Evolutionary conservation across 345 rosid genomes (phyloP), one percentile per base, ranked within the genome.

Genomic region (Euphorbia peplus): DNA sequence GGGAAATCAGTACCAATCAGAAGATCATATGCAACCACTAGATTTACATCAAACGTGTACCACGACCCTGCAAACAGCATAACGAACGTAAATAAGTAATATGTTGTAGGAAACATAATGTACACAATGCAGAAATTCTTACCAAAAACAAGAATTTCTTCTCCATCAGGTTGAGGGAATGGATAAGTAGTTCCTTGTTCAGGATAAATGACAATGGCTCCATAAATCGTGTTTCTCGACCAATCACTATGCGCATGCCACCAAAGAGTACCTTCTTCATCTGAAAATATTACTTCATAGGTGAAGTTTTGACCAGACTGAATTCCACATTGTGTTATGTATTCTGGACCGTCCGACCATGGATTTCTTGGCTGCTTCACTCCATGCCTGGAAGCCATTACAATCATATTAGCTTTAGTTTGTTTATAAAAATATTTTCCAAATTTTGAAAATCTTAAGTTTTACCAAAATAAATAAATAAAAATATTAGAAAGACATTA

Each of bases 341-440:
- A 82, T 70, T 83, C 93, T 3, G 96, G 96, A 15, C 97, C 97
- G 67, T 91, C 97, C 0, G 90, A 95, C 97, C 97, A 91, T 39
- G 97, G 97, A 72, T 91, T 89, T 35, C 93, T 69, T n/a, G 76
- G 66, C 54, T 86, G 91, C 68, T 72, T 79, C 60, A 91, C 8
- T 26, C 97, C 97, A 68, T 91, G 96, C 93, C 64, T 69, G 30
- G 15, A 19, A 39, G 8, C 58, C 0, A 54, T n/a, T 19, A 52
- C 19, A 1, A 50, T 1, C 19, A 16, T 50, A 11, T 50, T n/a
- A n/a, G n/a, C n/a, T n/a, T n/a, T n/a, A n/a, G n/a, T n/a, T n/a
- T n/a, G n/a, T n/a, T n/a, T n/a, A n/a, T n/a, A n/a, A n/a, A n/a
- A n/a, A n/a, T n/a, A n/a, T n/a, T n/a, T n/a, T n/a, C n/a, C n/a